phyloP scores from a whole-genome alignment of 768 basidiomycete species.

The Tylopilus sp. region DNA sequence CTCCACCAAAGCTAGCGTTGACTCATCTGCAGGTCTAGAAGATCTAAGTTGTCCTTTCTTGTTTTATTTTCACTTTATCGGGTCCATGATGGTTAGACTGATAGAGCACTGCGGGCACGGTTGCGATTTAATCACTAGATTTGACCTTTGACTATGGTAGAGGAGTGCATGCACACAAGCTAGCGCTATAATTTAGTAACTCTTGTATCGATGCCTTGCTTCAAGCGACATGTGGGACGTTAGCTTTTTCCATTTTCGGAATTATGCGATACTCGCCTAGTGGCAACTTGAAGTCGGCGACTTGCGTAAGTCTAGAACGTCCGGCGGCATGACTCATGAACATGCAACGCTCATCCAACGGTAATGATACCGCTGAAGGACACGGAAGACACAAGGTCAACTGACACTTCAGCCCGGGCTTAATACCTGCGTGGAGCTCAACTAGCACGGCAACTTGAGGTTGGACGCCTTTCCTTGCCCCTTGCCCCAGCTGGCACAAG shows the following conservation, averaged over 20 bases:
- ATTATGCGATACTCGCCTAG: neutral
- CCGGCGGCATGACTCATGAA: neutral
- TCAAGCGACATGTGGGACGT: neutral
- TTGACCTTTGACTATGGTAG: neutral
- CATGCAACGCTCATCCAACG: slow-evolving; percentile 1
- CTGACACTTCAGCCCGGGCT: neutral
- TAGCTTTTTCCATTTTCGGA: neutral
- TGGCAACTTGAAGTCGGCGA: neutral
- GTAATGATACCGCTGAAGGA: slow-evolving; percentile 13
- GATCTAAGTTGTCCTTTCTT: no score
- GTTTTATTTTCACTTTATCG: no score
- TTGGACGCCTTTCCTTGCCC: neutral
- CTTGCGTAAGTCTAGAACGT: slow-evolving; percentile 2
- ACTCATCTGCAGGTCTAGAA: no score
- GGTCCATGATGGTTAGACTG: neutral
- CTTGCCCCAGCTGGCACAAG: neutral
- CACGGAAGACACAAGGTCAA: neutral
- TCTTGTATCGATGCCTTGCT: no score
- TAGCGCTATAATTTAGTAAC: neutral
- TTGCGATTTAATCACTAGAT: neutral
- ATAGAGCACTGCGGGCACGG: neutral
- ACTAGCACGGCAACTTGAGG: no score
- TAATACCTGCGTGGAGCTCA: neutral
- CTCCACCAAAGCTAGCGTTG: no score
- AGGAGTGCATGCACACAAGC: neutral